Conservation (phyloP, 2,329 filamentous ascomycete species). For the Clarireedia homoeocarpa region DNA sequence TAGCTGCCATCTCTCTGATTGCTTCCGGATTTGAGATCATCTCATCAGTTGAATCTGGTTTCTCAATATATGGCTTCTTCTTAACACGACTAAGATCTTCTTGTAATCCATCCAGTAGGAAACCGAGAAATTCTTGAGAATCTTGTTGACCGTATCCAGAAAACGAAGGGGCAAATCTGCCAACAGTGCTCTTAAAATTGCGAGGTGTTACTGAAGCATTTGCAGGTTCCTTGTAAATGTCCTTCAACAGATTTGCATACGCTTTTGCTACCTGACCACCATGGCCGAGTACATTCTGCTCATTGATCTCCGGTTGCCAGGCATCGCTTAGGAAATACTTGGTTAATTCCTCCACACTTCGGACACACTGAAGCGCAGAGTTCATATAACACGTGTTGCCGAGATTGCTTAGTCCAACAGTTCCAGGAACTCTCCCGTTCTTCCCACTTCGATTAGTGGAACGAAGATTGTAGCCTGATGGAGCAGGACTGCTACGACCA, state of each 20-base stretch:
- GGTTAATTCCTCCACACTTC: constrained; percentile 87
- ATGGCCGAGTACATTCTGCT: constrained; percentile 76
- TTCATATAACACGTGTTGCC: constrained; percentile 99
- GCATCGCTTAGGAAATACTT: constrained; percentile 77
- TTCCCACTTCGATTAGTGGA: constrained; percentile 46
- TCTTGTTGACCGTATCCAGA: constrained; percentile 95
- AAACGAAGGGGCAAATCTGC: constrained; percentile 75
- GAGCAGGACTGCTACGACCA: constrained; percentile 60
- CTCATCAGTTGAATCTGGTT: constrained; percentile 94
- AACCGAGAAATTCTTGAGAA: constrained; percentile 93
- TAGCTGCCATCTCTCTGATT: constrained; percentile 76
- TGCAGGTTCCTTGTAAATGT: constrained; percentile 66
- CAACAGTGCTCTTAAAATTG: constrained; percentile 75
- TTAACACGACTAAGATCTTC: constrained; percentile 90
- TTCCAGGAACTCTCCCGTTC: constrained; percentile 63
- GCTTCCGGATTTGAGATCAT: constrained; percentile 79
- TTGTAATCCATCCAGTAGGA: constrained; percentile 87
- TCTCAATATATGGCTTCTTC: constrained; percentile 96
- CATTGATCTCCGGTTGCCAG: constrained; percentile 76
- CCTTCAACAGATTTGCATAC: constrained; percentile 67
- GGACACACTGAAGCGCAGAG: constrained; percentile 88
- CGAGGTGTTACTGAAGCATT: constrained; percentile 66
- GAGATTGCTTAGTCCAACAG: constrained; percentile 78
- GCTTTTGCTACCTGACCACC: constrained; percentile 78
- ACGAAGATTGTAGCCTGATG: constrained; percentile 59